Base-by-base conservation (phyloP, 192 early-diverging fungal genomes). In the Mortierella alpina region DNA sequence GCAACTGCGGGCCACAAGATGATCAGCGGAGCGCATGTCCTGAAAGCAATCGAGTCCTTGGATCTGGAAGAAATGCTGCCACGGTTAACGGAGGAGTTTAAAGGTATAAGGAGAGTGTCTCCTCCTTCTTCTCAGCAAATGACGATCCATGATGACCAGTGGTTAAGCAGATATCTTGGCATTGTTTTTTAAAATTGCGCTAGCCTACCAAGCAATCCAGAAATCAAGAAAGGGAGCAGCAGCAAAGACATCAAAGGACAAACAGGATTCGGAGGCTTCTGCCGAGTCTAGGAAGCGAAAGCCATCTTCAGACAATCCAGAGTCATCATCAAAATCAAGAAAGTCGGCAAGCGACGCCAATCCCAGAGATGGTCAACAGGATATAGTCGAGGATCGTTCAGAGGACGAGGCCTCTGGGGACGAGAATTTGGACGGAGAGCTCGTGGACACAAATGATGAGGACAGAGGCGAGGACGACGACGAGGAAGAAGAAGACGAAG, bases 1-100 rank as follows among this genome's bases (percentile, higher is more conserved):
- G 68, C 77, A 31, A 68, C 62, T 60, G 72, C 69, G 52, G 83
- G 79, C n/a, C 87, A 86, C 46, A 88, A 88, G 61, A 86, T 83
- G 0, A 68, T 88, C 66, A 85, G 72, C 41, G 82, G 82, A 6
- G 68, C 80, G 0, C 84, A 86, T 63, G 85, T 88, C 4, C 75
- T 88, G 44, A 85, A 84, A 62, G 85, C 85, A 48, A 47, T 88
- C 12, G 87, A 88, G 22, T 53, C 73, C 10, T n/a, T 83, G 6
- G 87, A 86, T 60, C 22, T 86, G 7, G 85, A 86, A 48, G 74
- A 85, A 0, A 68, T 88, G 48, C 13, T 75, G 6, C 84, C 87
- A 39, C 66, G 70, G 51, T 48, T 88, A 45, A 64, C 58, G 17
- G 84, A 84, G 18, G 72, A 78, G 20, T 75, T 84, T 39, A 48